A percentile compares a stretch with the other conserved stretches of the same genome.
phyloP scores from a whole-genome alignment of 345 rosid genomes.

The Hypericum perforatum region DNA sequence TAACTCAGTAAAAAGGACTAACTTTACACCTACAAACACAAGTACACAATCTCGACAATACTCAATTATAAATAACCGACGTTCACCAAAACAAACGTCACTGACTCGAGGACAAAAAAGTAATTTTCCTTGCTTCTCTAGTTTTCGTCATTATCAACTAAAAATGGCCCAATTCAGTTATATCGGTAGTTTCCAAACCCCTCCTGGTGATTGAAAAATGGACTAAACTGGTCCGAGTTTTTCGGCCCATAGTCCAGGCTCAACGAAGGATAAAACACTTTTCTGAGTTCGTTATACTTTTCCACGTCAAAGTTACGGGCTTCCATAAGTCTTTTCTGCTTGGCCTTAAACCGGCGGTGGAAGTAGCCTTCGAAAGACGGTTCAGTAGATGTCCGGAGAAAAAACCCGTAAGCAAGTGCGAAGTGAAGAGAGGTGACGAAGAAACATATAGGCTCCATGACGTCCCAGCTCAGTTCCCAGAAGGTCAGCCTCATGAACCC shows the following conservation, averaged over 20 bases:
- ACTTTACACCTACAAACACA: too few species aligned
- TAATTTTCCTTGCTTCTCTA: too few species aligned
- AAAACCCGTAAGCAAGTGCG: slow-evolving; percentile 15
- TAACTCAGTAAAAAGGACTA: too few species aligned
- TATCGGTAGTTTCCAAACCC: too few species aligned
- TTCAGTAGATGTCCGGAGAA: slow-evolving; percentile 20
- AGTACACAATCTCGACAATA: too few species aligned
- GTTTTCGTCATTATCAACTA: too few species aligned
- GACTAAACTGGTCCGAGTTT: too few species aligned
- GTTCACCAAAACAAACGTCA: too few species aligned
- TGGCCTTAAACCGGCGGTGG: slow-evolving; percentile 15
- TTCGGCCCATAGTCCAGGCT: background rate
- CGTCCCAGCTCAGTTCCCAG: slow-evolving; percentile 28
- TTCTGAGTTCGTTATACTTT: slow-evolving; percentile 14
- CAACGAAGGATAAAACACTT: background rate
- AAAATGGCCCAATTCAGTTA: too few species aligned
- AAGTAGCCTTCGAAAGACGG: slow-evolving; percentile 26
- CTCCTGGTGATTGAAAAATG: too few species aligned
- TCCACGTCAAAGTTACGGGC: slow-evolving; percentile 9
- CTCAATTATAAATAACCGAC: too few species aligned
- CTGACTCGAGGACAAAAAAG: too few species aligned
- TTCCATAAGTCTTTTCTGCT: slow-evolving; percentile 15
- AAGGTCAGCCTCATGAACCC: slow-evolving; percentile 26
- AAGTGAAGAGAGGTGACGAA: slow-evolving; percentile 17
- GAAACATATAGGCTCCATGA: slow-evolving; percentile 25